Conservation (phyloP, 129 eudicot species). For the Arctium lappa region DNA sequence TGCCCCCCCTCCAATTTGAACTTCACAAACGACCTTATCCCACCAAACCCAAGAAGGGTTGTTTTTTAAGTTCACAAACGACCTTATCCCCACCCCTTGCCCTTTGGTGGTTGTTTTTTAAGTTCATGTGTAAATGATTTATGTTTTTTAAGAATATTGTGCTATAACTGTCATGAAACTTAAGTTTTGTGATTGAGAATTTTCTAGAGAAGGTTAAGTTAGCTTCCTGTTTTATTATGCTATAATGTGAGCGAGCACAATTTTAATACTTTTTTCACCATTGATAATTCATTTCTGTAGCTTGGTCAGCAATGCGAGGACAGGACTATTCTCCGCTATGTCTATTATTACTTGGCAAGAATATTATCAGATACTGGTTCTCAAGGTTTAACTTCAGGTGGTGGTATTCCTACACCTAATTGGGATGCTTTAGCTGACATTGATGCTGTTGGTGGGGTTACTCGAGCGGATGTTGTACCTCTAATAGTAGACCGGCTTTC, state of each 20-base stretch:
- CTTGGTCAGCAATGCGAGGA: constrained; percentile 85
- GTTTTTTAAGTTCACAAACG: too few relatives aligned
- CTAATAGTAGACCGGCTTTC: constrained; percentile 57
- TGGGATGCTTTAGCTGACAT: constrained; percentile 91
- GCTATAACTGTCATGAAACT: neutral
- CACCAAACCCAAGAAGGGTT: too few relatives aligned
- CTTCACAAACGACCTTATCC: too few relatives aligned
- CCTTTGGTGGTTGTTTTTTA: neutral
- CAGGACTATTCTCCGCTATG: constrained; percentile 68
- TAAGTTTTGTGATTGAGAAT: neutral
- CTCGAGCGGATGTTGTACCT: constrained; percentile 82
- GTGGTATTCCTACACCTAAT: constrained; percentile 88
- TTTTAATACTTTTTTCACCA: neutral
- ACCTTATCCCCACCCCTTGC: too few relatives aligned
- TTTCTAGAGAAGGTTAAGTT: neutral
- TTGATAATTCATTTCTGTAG: constrained; percentile 28
- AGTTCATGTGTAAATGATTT: neutral
- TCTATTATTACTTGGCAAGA: constrained; percentile 76
- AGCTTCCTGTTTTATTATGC: neutral
- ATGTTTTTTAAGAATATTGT: neutral
- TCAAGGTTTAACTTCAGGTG: constrained; percentile 74
- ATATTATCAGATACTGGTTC: constrained; percentile 77
- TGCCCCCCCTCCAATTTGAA: too few relatives aligned
- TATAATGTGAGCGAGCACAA: neutral
- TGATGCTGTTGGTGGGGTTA: constrained; percentile 81